Evolutionary conservation across 1,284 basidiomycete species (phyloP).

Genomic region (Cutaneotrichosporon mucoides): DNA sequence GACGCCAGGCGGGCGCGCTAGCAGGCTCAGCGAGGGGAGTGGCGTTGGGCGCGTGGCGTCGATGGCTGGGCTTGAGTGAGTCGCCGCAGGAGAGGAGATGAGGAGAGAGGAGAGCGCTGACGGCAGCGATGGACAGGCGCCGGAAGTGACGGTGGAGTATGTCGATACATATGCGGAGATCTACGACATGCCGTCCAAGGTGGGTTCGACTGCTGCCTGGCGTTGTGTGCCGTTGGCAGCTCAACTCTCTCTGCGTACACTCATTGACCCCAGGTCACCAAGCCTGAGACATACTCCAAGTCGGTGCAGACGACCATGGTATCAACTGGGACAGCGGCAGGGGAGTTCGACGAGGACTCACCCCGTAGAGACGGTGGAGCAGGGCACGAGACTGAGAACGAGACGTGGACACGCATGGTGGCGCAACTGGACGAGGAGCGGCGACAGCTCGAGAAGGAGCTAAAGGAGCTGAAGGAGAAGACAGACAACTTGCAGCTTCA

Average conservation of each 20-base stretch:
- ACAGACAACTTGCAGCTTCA: constrained; percentile 57
- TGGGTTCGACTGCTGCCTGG: constrained; percentile 35
- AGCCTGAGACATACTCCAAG: constrained; percentile 71
- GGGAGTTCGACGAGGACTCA: constrained; percentile 46
- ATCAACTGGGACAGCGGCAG: constrained; percentile 27
- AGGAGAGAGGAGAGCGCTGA: not conserved
- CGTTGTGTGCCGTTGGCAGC: too few species aligned
- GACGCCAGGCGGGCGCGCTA: constrained; percentile 56
- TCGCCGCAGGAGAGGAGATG: not conserved
- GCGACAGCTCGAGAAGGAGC: constrained; percentile 67
- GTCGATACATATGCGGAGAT: constrained; percentile 82
- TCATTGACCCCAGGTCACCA: constrained; percentile 8
- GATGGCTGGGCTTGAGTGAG: constrained; percentile 2
- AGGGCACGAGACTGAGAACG: constrained; percentile 60
- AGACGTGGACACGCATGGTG: constrained; percentile 64
- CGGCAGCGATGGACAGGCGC: not conserved
- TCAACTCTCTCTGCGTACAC: not conserved
- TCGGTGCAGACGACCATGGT: constrained; percentile 73
- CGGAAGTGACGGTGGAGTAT: constrained; percentile 56
- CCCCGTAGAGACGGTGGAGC: constrained; percentile 46
- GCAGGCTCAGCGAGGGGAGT: constrained; percentile 38
- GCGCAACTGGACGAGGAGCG: constrained; percentile 56
- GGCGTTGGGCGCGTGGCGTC: constrained; percentile 31
- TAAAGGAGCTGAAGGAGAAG: constrained; percentile 77
- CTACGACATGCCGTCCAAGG: constrained; percentile 83